phyloP scores from a whole-genome alignment of 345 rosid genomes.

The Dipteronia dyeriana region DNA sequence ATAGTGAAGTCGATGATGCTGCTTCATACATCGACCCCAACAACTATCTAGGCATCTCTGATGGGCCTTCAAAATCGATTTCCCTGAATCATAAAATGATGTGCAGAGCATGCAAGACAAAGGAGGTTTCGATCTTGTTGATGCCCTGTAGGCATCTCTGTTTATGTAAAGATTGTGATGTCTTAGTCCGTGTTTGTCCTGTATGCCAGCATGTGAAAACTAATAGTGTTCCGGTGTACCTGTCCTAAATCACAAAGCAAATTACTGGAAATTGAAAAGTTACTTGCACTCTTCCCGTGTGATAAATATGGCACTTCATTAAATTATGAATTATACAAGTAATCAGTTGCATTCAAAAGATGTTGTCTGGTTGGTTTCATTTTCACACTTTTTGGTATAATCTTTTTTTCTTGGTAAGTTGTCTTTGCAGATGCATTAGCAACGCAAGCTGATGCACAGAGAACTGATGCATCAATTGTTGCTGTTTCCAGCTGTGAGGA shows the following conservation, averaged over 20 bases:
- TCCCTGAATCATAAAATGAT: constrained; percentile 31
- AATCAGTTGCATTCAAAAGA: constrained; percentile 11
- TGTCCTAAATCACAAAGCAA: constrained; percentile 48
- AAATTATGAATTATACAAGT: constrained; percentile 20
- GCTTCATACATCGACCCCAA: constrained; percentile 59
- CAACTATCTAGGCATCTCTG: constrained; percentile 38
- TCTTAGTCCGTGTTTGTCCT: constrained; percentile 59
- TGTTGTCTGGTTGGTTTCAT: constrained; percentile 14
- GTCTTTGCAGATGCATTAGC: not conserved
- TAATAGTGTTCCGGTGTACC: constrained; percentile 54
- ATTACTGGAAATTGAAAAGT: constrained; percentile 21
- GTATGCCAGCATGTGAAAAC: constrained; percentile 74
- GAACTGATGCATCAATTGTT: not conserved
- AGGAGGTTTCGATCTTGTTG: constrained; percentile 68
- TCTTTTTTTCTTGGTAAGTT: not conserved
- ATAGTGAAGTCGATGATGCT: constrained; percentile 75
- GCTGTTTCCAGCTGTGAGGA: not conserved
- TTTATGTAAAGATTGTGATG: constrained; percentile 79
- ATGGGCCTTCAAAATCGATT: constrained; percentile 26
- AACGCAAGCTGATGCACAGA: not conserved
- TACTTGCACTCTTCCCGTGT: constrained; percentile 22
- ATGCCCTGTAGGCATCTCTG: constrained; percentile 91
- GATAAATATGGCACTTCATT: not conserved
- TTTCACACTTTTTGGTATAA: not conserved
- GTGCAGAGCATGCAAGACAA: constrained; percentile 68